These are phyloP conservation scores for Spathaspora sp. DNA, from an alignment of 1,139 yeast species.

Conservation along the genomic window DNA sequence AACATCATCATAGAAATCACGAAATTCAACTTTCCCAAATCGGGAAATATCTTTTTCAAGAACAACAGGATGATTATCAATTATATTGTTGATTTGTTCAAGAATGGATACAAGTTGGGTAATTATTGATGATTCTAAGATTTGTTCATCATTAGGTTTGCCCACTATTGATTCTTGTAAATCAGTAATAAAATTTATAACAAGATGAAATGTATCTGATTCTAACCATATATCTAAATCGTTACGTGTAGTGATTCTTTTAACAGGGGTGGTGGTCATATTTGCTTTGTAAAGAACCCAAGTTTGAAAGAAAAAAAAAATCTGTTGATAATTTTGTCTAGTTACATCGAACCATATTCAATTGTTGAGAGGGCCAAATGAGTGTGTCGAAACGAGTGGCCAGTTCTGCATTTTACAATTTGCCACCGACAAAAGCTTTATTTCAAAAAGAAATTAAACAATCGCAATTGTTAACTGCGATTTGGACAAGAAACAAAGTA, in stretches of 20 bases:
- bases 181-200: slow-evolving; percentile 55
- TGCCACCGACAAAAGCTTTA: slow-evolving; percentile 18
- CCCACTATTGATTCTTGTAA: slow-evolving; percentile 74
- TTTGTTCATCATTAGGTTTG: slow-evolving; percentile 40
- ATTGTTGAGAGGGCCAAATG: neutral
- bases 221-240: slow-evolving; percentile 68
- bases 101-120: slow-evolving; percentile 39
- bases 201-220: slow-evolving; percentile 48
- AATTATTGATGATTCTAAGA: slow-evolving; percentile 32
- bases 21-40: slow-evolving; percentile 89
- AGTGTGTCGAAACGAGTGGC: neutral
- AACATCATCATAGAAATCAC: slow-evolving; percentile 79
- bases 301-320: slow-evolving; percentile 1
- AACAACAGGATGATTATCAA: slow-evolving; percentile 64
- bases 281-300: neutral
- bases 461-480: slow-evolving; percentile 18
- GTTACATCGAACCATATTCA: neutral
- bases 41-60: slow-evolving; percentile 69
- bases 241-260: slow-evolving; percentile 55
- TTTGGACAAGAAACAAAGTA: slow-evolving; percentile 14
- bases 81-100: slow-evolving; percentile 41
- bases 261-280: slow-evolving; percentile 35
- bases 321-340: neutral
- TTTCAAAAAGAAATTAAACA: slow-evolving; percentile 14
- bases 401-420: slow-evolving; percentile 10